Conservation (phyloP, 306 rosid genomes). For the Quercus aquifolioides region DNA sequence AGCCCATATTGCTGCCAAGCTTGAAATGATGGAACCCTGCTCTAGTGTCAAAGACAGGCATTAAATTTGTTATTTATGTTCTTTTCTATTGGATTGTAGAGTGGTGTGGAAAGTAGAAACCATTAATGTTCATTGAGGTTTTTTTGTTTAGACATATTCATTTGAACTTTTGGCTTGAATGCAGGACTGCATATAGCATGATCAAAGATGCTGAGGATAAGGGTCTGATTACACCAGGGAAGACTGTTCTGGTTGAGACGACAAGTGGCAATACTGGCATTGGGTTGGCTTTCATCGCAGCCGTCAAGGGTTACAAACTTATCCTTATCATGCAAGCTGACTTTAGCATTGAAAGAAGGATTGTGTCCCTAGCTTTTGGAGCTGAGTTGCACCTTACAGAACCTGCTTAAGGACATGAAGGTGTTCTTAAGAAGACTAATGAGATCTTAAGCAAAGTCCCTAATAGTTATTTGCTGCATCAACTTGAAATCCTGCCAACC, state of each 20-base stretch:
- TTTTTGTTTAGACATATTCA: neutral
- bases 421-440: conserved; percentile 41
- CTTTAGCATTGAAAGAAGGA: conserved; percentile 58
- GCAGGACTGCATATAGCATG: conserved; percentile 75
- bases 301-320: conserved; percentile 65
- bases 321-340: conserved; percentile 54
- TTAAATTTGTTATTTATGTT: neutral
- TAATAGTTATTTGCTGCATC: too few species aligned
- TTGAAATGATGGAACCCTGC: conserved; percentile 73
- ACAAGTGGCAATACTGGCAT: conserved; percentile 87
- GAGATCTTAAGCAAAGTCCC: conserved; percentile 53
- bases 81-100: neutral
- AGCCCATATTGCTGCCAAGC: conserved; percentile 73
- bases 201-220: conserved; percentile 80
- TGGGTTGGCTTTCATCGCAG: conserved; percentile 77
- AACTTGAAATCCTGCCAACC: too few species aligned
- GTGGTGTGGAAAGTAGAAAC: neutral
- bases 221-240: conserved; percentile 78
- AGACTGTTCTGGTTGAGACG: conserved; percentile 70
- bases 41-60: conserved; percentile 77
- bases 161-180: conserved; percentile 1
- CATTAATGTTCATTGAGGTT: neutral
- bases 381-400: conserved; percentile 69
- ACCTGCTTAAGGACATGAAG: conserved; percentile 52
- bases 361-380: conserved; percentile 69